Evolutionary conservation across 2,329 filamentous ascomycete genomes (phyloP).

Genomic region (Penicillium verrucosum): DNA sequence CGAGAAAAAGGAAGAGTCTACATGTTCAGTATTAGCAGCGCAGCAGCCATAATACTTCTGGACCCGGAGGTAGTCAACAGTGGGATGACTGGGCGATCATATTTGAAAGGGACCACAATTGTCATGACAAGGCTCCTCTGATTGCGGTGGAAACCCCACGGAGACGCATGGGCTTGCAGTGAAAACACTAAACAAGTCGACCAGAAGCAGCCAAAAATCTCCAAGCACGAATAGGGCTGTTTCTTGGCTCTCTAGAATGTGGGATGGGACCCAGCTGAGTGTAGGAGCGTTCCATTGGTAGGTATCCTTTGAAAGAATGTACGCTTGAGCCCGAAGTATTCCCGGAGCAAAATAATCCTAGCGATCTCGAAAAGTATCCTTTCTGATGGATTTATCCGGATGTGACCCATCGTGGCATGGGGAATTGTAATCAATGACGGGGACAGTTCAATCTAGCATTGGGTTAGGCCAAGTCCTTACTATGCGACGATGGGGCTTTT

Average conservation of each 20-base stretch:
- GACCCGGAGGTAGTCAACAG: background rate
- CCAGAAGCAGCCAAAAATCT: background rate
- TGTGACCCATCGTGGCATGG: background rate
- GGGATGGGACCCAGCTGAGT: background rate
- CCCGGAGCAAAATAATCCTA: background rate
- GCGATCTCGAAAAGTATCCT: background rate
- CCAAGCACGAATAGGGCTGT: background rate
- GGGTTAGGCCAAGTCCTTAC: background rate
- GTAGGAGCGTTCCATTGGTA: background rate
- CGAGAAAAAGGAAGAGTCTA: background rate
- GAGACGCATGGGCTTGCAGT: background rate
- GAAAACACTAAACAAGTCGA: background rate
- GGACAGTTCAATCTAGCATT: background rate
- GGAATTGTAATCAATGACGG: conserved; percentile 14
- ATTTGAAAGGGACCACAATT: background rate
- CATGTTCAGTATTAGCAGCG: background rate
- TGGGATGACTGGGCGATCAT: background rate
- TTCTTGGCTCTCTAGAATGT: conserved; percentile 3
- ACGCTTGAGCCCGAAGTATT: background rate
- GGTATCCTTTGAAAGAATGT: conserved; percentile 1
- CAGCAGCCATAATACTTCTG: background rate
- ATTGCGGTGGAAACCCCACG: background rate
- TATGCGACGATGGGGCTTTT: background rate
- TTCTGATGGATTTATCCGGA: background rate
- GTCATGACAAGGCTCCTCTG: background rate